phyloP scores from a whole-genome alignment of 352 stramenopile genomes.

The Phytopythium aichiense region DNA sequence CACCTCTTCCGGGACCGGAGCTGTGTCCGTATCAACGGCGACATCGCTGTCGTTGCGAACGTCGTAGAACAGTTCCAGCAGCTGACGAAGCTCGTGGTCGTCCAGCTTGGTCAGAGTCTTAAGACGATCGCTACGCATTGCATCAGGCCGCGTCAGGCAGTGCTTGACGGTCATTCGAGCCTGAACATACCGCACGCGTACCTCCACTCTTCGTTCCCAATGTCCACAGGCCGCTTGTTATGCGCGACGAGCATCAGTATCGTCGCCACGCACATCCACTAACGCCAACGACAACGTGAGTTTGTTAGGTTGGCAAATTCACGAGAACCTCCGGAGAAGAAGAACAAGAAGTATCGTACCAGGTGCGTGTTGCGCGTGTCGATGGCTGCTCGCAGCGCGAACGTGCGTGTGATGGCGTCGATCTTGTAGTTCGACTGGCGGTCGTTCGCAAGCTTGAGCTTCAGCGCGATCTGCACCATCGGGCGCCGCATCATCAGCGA shows the following conservation, averaged over 20 bases:
- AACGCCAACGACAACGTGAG: not conserved
- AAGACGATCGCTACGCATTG: slow-evolving; percentile 23
- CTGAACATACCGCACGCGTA: slow-evolving; percentile 14
- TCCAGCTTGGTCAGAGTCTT: slow-evolving; percentile 61
- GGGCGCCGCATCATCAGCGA: slow-evolving; percentile 53
- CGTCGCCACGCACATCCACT: slow-evolving; percentile 69
- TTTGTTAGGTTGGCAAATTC: slow-evolving; percentile 1
- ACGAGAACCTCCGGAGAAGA: not conserved
- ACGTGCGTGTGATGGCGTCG: slow-evolving; percentile 49
- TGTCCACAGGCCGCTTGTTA: slow-evolving; percentile 31
- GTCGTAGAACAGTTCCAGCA: slow-evolving; percentile 66
- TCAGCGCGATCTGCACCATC: slow-evolving; percentile 44
- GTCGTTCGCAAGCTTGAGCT: slow-evolving; percentile 48
- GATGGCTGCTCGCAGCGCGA: slow-evolving; percentile 57
- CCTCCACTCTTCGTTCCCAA: slow-evolving; percentile 37
- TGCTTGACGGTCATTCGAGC: not conserved
- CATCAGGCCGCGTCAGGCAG: not conserved
- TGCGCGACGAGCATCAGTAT: slow-evolving; percentile 68
- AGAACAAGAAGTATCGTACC: slow-evolving; percentile 17
- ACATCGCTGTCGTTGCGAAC: slow-evolving; percentile 55
- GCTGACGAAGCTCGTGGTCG: slow-evolving; percentile 48
- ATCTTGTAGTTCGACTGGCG: slow-evolving; percentile 54
- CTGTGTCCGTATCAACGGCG: slow-evolving; percentile 47
- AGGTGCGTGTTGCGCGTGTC: slow-evolving; percentile 58
- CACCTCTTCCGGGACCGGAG: not conserved